These are phyloP conservation scores for rapeseed (Brassica napus) DNA, from an alignment of 345 rosid species.

Conservation along the genomic window DNA sequence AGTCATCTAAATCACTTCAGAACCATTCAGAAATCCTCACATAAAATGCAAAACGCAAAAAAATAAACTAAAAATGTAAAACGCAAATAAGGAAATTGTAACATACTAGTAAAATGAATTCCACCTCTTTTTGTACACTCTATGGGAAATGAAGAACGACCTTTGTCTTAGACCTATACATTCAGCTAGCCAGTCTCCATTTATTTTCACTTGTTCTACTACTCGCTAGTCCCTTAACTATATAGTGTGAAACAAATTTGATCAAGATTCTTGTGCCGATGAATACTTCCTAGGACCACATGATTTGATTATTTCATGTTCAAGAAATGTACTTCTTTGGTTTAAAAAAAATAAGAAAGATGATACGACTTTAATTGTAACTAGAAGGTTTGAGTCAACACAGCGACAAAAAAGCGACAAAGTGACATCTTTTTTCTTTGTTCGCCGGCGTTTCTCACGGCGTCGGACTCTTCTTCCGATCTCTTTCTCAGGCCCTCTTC, in stretches of 20 bases:
- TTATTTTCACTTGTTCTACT: background rate
- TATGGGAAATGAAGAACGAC: too few species aligned
- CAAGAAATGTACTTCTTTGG: background rate
- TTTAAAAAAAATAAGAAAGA: background rate
- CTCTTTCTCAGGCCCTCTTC: too few species aligned
- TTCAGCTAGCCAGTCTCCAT: background rate
- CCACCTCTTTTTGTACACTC: too few species aligned
- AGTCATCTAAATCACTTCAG: background rate
- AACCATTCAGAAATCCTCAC: background rate
- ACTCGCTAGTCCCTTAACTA: background rate
- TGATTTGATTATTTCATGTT: background rate
- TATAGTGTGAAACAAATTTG: background rate
- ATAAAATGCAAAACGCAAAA: background rate
- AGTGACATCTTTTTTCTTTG: too few species aligned
- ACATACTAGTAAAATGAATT: too few species aligned
- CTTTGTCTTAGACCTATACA: background rate
- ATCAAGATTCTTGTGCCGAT: background rate
- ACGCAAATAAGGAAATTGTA: background rate
- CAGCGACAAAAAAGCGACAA: too few species aligned
- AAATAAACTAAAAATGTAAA: background rate
- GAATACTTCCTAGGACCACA: background rate
- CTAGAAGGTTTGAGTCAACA: too few species aligned
- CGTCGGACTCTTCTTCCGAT: too few species aligned
- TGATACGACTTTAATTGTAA: too few species aligned
- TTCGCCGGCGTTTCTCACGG: too few species aligned